Evolutionary conservation across 768 basidiomycete genomes (phyloP).

Genomic region (Epithele typhae): DNA sequence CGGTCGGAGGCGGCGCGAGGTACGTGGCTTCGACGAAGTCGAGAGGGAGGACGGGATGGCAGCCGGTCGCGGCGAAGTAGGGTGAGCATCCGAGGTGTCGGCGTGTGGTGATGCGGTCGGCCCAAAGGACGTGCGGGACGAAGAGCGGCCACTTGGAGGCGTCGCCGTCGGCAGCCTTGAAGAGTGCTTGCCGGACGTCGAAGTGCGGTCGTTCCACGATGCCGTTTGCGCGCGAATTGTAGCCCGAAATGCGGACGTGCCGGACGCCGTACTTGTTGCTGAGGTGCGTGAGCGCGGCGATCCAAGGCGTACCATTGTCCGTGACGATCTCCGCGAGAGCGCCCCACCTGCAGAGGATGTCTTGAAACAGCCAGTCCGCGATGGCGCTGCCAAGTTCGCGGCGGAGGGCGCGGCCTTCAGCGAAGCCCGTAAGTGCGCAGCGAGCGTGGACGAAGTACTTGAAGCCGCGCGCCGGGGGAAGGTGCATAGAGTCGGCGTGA

Average conservation of each 20-base stretch:
- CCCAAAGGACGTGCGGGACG: slow-evolving; percentile 29
- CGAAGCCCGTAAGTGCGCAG: slow-evolving; percentile 10
- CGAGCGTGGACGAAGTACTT: slow-evolving; percentile 34
- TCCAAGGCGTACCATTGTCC: slow-evolving; percentile 34
- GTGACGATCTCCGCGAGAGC: slow-evolving; percentile 32
- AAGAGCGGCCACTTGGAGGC: slow-evolving; percentile 18
- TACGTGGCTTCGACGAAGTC: slow-evolving; percentile 19
- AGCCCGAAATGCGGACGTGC: slow-evolving; percentile 36
- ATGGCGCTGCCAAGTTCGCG: slow-evolving; percentile 26
- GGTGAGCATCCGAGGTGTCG: slow-evolving; percentile 29
- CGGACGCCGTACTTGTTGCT: slow-evolving; percentile 25
- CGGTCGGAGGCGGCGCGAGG: slow-evolving; percentile 3
- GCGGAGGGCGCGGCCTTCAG: slow-evolving; percentile 11
- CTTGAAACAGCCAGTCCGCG: slow-evolving; percentile 30
- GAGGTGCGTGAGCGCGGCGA: slow-evolving; percentile 21
- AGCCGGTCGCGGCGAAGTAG: slow-evolving; percentile 15
- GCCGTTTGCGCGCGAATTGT: slow-evolving; percentile 41
- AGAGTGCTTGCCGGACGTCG: slow-evolving; percentile 30
- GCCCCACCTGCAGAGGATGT: slow-evolving; percentile 37
- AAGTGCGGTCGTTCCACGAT: slow-evolving; percentile 28
- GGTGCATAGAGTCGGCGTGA: slow-evolving; percentile 38
- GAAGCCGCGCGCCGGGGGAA: slow-evolving; percentile 31
- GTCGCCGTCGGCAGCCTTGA: slow-evolving; percentile 28
- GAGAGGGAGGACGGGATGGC: slow-evolving; percentile 17
- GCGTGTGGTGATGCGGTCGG: slow-evolving; percentile 30